Percentiles rank a stretch among this genome's conserved stretches.
Conservation (phyloP, 1,284 basidiomycete species). For the Leccinum pachyderme region DNA sequence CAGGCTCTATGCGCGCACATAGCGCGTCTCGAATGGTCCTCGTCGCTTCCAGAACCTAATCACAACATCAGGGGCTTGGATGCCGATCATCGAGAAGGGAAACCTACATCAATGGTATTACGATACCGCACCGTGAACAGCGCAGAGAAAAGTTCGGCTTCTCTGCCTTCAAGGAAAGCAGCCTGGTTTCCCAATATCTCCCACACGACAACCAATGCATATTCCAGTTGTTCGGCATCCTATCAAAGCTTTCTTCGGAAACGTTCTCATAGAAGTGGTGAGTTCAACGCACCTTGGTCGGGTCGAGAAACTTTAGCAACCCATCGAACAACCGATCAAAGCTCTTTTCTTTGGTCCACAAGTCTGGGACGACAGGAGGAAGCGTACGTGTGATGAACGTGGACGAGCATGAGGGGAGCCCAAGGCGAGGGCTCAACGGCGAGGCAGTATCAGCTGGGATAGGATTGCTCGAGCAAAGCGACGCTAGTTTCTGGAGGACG, state of each 20-base stretch:
- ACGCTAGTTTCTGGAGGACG: slow-evolving; percentile 58
- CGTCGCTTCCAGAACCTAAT: slow-evolving; percentile 74
- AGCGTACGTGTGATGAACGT: slow-evolving; percentile 45
- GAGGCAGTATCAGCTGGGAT: slow-evolving; percentile 42
- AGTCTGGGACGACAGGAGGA: slow-evolving; percentile 45
- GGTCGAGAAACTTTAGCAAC: slow-evolving; percentile 57
- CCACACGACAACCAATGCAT: slow-evolving; percentile 73
- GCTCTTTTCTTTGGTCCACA: slow-evolving; percentile 66
- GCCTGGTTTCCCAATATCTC: slow-evolving; percentile 72
- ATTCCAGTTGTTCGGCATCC: slow-evolving; percentile 63
- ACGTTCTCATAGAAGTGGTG: not conserved
- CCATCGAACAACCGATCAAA: slow-evolving; percentile 66
- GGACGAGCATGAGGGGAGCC: slow-evolving; percentile 47
- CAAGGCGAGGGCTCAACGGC: slow-evolving; percentile 42
- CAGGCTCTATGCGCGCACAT: slow-evolving; percentile 68
- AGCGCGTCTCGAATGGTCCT: slow-evolving; percentile 74
- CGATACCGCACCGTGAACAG: slow-evolving; percentile 66
- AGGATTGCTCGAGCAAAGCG: slow-evolving; percentile 60
- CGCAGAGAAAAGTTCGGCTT: slow-evolving; percentile 64
- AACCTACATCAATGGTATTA: slow-evolving; percentile 61
- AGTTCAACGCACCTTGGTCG: slow-evolving; percentile 47
- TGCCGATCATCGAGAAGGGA: slow-evolving; percentile 1
- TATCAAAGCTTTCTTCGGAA: slow-evolving; percentile 31
- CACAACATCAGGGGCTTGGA: slow-evolving; percentile 11
- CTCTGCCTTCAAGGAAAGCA: slow-evolving; percentile 66